Evolutionary conservation across 805 yeast genomes (phyloP), one percentile per base, ranked within the genome.

Genomic region (Kodamaea laetipori): DNA sequence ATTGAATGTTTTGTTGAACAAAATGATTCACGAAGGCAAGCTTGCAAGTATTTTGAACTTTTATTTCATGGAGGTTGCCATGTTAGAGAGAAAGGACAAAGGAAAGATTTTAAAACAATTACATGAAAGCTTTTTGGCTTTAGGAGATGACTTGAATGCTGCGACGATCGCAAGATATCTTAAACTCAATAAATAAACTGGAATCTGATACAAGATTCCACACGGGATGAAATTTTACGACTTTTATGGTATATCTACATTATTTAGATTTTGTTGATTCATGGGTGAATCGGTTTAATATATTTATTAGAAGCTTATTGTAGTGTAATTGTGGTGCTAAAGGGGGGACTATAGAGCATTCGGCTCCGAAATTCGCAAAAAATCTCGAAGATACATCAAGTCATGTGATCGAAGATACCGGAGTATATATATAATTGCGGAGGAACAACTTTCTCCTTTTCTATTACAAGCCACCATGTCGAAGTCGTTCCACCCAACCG

Each of bases 401-500:
- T 21, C 24, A 21, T 8, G 8, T 21, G 24, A 21, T 21, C 34
- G 17, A 13, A 19, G 15, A n/a, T 9, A 11, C 12, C 4, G 6
- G 10, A 12, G 11, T 30, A 15, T 30, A 30, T 30, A 30, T 30
- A n/a, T 28, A n/a, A n/a, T n/a, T 13, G 10, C 11, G 18, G 17
- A n/a, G 34, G 15, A 3, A 6, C 34, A 4, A 3, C 19, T 13
- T 30, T 15, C 31, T 27, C n/a, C 31, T 27, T 17, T 17, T 13
- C 23, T 13, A 27, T 27, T 27, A 8, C 4, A 5, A 6, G 19
- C 24, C 13, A 33, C 4, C 4, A 39, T 42, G 41, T 32, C 48
- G n/a, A 45, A 41, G 34, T 12, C 39, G 31, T 61, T 64, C 17
- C 57, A 66, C 44, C 15, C 64, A 7, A 65, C 67, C 2, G 78